These are phyloP conservation scores for Musa troglodytarum DNA, from an alignment of 176 grass and related monocot genomes.

Conservation along the genomic window DNA sequence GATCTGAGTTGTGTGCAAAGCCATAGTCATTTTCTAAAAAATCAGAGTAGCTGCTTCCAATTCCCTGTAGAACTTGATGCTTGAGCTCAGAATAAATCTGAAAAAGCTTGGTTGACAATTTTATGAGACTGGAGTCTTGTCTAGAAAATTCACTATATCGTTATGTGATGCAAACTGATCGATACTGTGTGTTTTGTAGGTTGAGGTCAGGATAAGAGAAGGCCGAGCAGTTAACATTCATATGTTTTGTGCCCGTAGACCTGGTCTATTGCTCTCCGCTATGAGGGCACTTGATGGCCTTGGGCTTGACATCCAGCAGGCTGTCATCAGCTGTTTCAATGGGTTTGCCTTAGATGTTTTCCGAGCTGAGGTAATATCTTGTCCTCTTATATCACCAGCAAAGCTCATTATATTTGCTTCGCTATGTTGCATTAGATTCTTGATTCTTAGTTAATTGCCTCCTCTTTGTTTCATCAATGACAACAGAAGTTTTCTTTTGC, in stretches of 20 bases:
- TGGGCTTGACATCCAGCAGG: slow-evolving; percentile 58
- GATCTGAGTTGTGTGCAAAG: too few relatives aligned
- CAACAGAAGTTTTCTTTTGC: neutral
- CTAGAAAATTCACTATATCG: neutral
- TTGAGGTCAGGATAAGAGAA: slow-evolving; percentile 69
- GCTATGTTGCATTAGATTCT: neutral
- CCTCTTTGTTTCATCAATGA: neutral
- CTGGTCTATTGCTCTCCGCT: slow-evolving; percentile 48
- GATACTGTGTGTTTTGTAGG: slow-evolving; percentile 21
- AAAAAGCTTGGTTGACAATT: neutral
- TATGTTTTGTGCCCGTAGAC: slow-evolving; percentile 66
- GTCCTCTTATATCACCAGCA: neutral
- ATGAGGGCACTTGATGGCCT: slow-evolving; percentile 64
- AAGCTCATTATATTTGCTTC: neutral
- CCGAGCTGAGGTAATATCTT: slow-evolving; percentile 50
- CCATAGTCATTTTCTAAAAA: too few relatives aligned
- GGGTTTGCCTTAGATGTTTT: slow-evolving; percentile 73
- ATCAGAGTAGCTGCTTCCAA: neutral
- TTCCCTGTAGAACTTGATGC: neutral
- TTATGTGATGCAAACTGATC: neutral
- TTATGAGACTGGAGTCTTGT: neutral
- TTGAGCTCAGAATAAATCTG: neutral
- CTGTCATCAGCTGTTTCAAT: slow-evolving; percentile 65
- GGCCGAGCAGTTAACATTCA: slow-evolving; percentile 69
- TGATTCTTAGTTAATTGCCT: neutral